These are phyloP conservation scores for Dactylonectria estremocensis DNA, from an alignment of 2,329 filamentous ascomycete genomes.

Conservation along the genomic window DNA sequence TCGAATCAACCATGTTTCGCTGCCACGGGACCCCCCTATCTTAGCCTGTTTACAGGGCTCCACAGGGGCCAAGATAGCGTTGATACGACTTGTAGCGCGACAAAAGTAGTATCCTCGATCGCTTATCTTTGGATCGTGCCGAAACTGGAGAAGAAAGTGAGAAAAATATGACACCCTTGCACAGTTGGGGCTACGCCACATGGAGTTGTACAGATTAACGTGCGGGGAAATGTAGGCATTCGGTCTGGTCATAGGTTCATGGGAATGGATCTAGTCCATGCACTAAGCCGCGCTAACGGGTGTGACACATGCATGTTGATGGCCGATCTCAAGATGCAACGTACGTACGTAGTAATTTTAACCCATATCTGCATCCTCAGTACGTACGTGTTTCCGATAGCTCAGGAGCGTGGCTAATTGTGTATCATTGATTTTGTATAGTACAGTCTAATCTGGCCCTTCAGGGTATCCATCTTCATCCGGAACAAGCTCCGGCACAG, in stretches of 20 bases:
- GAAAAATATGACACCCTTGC: conserved; percentile 18
- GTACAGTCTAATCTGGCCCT: conserved; percentile 17
- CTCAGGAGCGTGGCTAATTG: not conserved
- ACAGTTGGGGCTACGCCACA: not conserved
- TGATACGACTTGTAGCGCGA: not conserved
- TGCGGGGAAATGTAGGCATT: not conserved
- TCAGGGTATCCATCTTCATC: not conserved
- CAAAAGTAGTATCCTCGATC: conserved; percentile 4
- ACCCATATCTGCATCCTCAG: not conserved
- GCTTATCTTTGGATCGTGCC: conserved; percentile 23
- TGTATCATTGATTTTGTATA: conserved; percentile 7
- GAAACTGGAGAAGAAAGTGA: conserved; percentile 27
- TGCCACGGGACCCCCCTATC: not conserved
- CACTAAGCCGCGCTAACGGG: not conserved
- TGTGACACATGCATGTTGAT: too few species aligned
- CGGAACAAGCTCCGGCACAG: not conserved
- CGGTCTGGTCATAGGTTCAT: not conserved
- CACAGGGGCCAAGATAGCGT: not conserved
- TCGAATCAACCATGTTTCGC: not conserved
- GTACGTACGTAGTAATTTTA: not conserved
- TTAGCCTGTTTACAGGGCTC: not conserved
- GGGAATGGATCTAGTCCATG: not conserved
- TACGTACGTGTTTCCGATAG: not conserved
- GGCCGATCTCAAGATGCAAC: too few species aligned
- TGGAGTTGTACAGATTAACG: not conserved